phyloP scores from a whole-genome alignment of 192 early-diverging fungal genomes.

The Diversispora eburnea region DNA sequence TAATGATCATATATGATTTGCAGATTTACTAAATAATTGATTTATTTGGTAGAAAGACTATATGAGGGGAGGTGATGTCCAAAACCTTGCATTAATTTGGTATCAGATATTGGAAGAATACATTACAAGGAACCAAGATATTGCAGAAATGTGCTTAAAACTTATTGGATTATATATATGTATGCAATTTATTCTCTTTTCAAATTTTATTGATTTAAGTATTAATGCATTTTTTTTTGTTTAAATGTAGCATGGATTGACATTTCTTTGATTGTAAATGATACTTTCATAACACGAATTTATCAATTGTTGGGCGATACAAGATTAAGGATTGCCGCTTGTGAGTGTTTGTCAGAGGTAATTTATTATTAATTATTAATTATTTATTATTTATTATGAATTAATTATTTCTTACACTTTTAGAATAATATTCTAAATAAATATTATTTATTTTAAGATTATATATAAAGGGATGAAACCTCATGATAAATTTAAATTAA shows the following conservation, averaged over 20 bases:
- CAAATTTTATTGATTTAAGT: neutral
- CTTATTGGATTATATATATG: slow-evolving; percentile 83
- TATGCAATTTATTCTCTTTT: slow-evolving; percentile 3
- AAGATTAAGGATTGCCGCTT: slow-evolving; percentile 67
- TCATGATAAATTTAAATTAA: slow-evolving; percentile 81
- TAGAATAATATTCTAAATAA: neutral
- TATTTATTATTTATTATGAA: neutral
- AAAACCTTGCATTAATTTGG: slow-evolving; percentile 69
- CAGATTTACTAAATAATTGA: neutral
- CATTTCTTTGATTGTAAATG: slow-evolving; percentile 84
- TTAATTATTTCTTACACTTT: neutral
- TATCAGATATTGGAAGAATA: slow-evolving; percentile 66
- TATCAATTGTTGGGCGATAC: slow-evolving; percentile 65
- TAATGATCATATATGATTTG: too few relatives aligned
- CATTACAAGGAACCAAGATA: slow-evolving; percentile 52
- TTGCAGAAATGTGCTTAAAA: slow-evolving; percentile 63
- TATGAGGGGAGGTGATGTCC: slow-evolving; percentile 81
- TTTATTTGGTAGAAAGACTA: slow-evolving; percentile 63
- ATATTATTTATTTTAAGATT: slow-evolving; percentile 40
- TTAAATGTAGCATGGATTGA: slow-evolving; percentile 79
- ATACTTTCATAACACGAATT: slow-evolving; percentile 70
- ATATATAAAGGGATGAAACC: slow-evolving; percentile 91
- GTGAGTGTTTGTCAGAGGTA: slow-evolving; percentile 75
- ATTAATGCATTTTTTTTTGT: neutral
- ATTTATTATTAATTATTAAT: neutral